Evolutionary conservation across 306 rosid species (phyloP).

Genomic region (Vigna mungo): DNA sequence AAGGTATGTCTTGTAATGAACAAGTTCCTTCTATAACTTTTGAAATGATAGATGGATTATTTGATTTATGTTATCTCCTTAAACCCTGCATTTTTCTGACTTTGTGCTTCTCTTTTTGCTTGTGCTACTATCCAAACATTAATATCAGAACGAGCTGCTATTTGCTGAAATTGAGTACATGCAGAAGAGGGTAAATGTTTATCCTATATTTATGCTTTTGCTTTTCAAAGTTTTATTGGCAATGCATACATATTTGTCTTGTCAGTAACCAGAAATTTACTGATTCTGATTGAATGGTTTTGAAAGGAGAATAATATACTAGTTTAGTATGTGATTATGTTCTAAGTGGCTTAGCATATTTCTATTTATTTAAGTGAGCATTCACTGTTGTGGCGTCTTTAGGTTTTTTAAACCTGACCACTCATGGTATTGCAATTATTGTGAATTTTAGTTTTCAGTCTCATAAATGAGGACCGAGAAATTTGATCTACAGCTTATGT

Average conservation of each 20-base stretch:
- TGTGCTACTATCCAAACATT: slow-evolving; percentile 20
- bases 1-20: slow-evolving; percentile 58
- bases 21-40: neutral
- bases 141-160: slow-evolving; percentile 79
- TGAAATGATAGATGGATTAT: neutral
- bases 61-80: slow-evolving; percentile 21
- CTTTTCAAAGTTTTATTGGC: slow-evolving; percentile 2
- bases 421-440: neutral
- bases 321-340: neutral
- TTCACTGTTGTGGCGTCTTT: neutral
- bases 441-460: neutral
- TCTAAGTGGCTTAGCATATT: slow-evolving; percentile 4
- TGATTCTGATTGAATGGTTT: slow-evolving; percentile 12
- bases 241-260: neutral
- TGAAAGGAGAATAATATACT: slow-evolving; percentile 4
- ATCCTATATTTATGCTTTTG: neutral
- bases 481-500: neutral
- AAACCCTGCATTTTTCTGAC: slow-evolving; percentile 40
- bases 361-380: slow-evolving; percentile 6
- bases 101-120: slow-evolving; percentile 35
- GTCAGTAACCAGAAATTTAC: neutral
- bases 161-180: slow-evolving; percentile 91
- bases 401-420: neutral
- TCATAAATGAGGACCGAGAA: neutral
- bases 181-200: slow-evolving; percentile 71